These are phyloP conservation scores for Mucor saturninus DNA, from an alignment of 371 early-diverging fungal species.

Conservation along the genomic window DNA sequence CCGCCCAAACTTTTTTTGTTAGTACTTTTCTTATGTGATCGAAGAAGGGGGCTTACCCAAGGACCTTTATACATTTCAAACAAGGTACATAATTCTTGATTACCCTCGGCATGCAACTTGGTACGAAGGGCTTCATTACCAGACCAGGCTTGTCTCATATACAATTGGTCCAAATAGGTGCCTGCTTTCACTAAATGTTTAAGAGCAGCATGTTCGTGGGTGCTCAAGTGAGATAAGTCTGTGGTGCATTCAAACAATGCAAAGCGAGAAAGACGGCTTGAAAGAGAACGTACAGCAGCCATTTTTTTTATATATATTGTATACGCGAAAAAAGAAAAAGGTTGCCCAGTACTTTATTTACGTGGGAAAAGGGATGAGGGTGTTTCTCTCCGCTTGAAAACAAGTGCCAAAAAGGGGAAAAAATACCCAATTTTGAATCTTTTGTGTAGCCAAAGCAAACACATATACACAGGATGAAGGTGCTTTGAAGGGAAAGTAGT, in stretches of 20 bases:
- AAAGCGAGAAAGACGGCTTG: conserved; percentile 51
- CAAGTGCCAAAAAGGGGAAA: too few species aligned
- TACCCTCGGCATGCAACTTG: conserved; percentile 46
- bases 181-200: conserved; percentile 70
- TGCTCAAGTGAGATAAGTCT: conserved; percentile 62
- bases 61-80: conserved; percentile 79
- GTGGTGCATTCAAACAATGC: conserved; percentile 62
- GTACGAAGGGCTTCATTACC: conserved; percentile 65
- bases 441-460: too few species aligned
- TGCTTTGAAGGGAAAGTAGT: too few species aligned
- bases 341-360: too few species aligned
- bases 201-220: conserved; percentile 67
- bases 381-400: too few species aligned
- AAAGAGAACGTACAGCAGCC: conserved; percentile 36
- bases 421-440: too few species aligned
- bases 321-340: background rate
- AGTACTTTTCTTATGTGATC: too few species aligned
- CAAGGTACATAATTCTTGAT: conserved; percentile 47
- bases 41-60: conserved; percentile 54
- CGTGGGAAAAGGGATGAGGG: too few species aligned
- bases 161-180: conserved; percentile 66
- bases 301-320: too few species aligned
- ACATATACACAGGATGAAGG: too few species aligned
- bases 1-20: too few species aligned
- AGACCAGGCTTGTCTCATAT: conserved; percentile 76